Evolutionary conservation across 1,139 yeast species (phyloP), one percentile per base, ranked within the genome.

Genomic region (Zygosaccharomyces pseudobailii): DNA sequence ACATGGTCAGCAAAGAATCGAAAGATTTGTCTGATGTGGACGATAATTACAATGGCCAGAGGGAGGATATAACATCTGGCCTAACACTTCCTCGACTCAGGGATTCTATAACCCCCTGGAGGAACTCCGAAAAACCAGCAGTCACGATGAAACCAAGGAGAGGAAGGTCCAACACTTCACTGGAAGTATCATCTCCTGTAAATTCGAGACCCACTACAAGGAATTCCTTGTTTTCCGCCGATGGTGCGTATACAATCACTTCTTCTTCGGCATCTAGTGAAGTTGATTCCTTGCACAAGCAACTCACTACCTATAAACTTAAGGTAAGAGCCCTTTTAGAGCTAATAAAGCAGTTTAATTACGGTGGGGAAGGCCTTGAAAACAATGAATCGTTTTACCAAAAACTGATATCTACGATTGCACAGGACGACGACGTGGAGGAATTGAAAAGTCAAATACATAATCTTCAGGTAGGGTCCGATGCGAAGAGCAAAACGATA

Each of bases 321-420:
- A 69, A 67, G 44, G 62, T 65, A 13, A 55, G 62, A 27, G 57
- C 70, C 0, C 49, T 69, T 13, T 59, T 65, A 31, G 72, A 69
- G 43, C 48, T 68, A 9, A 59, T 69, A 4, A 61, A 68, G 46
- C 65, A 66, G 37, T 45, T 66, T 4, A 57, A 65, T 25, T 55
- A 54, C 28, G 51, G 53, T 3, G 53, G 59, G 3, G 58, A 58
- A 7, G 55, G 55, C 24, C 46, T 55, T 13, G 56, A 52, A 13
- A 55, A 49, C 20, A 44, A 55, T 24, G 52, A 48, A 20, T 54
- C 57, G 3, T 54, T 50, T 33, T 55, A 53, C 36, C 51, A 52
- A 24, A 55, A 55, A 40, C 34, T 57, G 22, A 34, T 56, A 23
- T 42, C 51, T 6, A 53, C 56, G 1, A 40, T 57, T 13, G 41